These are phyloP conservation scores for Vaucheria bursata DNA, from an alignment of 352 stramenopile species.

Conservation along the genomic window DNA sequence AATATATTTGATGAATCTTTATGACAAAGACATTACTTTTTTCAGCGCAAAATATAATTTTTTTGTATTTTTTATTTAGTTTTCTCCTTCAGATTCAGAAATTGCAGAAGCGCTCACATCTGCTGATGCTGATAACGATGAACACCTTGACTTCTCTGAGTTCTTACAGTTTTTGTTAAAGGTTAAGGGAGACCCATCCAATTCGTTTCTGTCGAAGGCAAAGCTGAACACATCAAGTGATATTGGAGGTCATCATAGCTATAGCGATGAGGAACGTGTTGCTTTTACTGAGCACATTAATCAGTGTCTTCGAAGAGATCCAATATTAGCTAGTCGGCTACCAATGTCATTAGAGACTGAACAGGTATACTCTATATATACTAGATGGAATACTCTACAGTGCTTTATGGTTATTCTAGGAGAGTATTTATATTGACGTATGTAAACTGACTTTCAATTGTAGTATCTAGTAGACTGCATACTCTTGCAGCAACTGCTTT, in stretches of 20 bases:
- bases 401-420: too few relatives aligned
- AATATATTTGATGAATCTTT: too few relatives aligned
- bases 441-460: too few relatives aligned
- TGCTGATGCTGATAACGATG: conserved; percentile 8
- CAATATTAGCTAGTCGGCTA: neutral
- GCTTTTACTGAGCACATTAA: conserved; percentile 83
- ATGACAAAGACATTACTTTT: too few relatives aligned
- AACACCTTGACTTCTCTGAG: conserved; percentile 19
- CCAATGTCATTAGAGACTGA: conserved; percentile 2
- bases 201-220: neutral
- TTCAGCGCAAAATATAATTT: too few relatives aligned
- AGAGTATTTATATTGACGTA: too few relatives aligned
- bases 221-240: neutral
- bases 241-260: conserved; percentile 23
- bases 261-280: conserved; percentile 67
- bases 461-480: too few relatives aligned
- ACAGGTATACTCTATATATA: neutral
- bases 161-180: conserved; percentile 31
- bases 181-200: conserved; percentile 34
- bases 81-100: neutral
- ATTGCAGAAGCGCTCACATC: conserved; percentile 15
- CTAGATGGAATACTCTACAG: too few relatives aligned
- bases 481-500: too few relatives aligned
- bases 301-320: conserved; percentile 64
- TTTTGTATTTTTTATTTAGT: too few relatives aligned